Evolutionary conservation across 768 basidiomycete species (phyloP).

Genomic region (Pisolithus tinctorius): DNA sequence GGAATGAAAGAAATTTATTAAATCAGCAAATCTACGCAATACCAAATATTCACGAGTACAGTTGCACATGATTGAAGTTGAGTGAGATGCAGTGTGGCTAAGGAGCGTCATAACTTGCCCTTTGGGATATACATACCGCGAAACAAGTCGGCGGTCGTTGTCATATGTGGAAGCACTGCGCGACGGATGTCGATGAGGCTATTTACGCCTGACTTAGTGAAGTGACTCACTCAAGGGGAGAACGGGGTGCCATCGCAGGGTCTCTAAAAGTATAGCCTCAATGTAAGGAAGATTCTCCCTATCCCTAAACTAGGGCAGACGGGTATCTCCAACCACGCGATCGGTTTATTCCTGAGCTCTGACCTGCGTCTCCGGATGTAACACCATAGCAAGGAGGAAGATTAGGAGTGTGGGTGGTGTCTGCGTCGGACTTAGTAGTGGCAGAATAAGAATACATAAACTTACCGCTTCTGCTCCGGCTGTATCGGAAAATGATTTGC

Average conservation of each 20-base stretch:
- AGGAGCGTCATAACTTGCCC: slow-evolving; percentile 20
- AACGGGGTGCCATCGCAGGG: slow-evolving; percentile 16
- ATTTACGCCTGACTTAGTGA: neutral
- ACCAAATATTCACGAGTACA: slow-evolving; percentile 18
- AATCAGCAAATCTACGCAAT: neutral
- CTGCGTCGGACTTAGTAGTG: neutral
- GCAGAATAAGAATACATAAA: neutral
- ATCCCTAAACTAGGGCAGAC: slow-evolving; percentile 13
- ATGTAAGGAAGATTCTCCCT: slow-evolving; percentile 13
- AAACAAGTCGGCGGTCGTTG: slow-evolving; percentile 35
- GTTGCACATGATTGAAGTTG: slow-evolving; percentile 10
- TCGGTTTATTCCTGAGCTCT: slow-evolving; percentile 15
- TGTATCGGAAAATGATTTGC: neutral
- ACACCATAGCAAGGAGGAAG: slow-evolving; percentile 14
- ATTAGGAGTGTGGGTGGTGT: slow-evolving; percentile 8
- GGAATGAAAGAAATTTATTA: neutral
- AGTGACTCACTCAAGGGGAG: slow-evolving; percentile 14
- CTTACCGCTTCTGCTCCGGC: neutral
- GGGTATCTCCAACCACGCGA: slow-evolving; percentile 11
- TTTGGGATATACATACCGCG: slow-evolving; percentile 45
- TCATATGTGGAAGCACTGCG: slow-evolving; percentile 22
- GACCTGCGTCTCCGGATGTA: slow-evolving; percentile 17
- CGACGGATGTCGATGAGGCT: too few species aligned
- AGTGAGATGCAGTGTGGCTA: neutral
- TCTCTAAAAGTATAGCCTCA: slow-evolving; percentile 18